Evolutionary conservation across 2,329 filamentous ascomycete genomes (phyloP).

Genomic region (Botryotinia narcissicola): DNA sequence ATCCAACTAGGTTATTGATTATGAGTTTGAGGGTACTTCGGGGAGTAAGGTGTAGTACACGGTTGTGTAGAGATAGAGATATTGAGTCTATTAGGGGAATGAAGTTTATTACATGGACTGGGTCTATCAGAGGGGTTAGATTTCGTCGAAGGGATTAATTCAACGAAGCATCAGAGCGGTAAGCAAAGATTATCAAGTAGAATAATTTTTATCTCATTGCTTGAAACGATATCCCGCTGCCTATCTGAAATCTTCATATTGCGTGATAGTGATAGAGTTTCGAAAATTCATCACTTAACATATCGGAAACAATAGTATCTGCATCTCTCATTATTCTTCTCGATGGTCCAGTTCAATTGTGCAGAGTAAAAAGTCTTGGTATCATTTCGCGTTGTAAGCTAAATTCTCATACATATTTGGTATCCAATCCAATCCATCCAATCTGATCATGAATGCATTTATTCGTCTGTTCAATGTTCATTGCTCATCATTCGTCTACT

Average conservation of each 20-base stretch:
- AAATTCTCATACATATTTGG: background rate
- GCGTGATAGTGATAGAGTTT: background rate
- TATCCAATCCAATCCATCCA: background rate
- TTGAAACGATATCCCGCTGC: background rate
- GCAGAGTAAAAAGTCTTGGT: background rate
- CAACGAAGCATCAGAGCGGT: background rate
- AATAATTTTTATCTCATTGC: background rate
- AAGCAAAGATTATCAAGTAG: background rate
- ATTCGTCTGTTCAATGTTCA: background rate
- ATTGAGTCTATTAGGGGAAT: background rate
- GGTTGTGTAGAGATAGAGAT: background rate
- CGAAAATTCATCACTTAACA: background rate
- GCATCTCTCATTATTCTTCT: background rate
- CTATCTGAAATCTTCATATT: background rate
- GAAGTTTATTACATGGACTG: background rate
- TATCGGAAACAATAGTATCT: background rate
- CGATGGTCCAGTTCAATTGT: background rate
- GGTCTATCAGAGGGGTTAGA: background rate
- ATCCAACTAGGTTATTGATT: background rate
- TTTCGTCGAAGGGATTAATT: background rate
- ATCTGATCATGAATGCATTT: background rate
- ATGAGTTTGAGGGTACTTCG: background rate
- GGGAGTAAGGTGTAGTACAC: background rate
- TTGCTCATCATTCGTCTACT: background rate
- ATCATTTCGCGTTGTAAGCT: background rate